phyloP scores from a whole-genome alignment of 371 early-diverging fungal species.

The Mucor velutinosus region DNA sequence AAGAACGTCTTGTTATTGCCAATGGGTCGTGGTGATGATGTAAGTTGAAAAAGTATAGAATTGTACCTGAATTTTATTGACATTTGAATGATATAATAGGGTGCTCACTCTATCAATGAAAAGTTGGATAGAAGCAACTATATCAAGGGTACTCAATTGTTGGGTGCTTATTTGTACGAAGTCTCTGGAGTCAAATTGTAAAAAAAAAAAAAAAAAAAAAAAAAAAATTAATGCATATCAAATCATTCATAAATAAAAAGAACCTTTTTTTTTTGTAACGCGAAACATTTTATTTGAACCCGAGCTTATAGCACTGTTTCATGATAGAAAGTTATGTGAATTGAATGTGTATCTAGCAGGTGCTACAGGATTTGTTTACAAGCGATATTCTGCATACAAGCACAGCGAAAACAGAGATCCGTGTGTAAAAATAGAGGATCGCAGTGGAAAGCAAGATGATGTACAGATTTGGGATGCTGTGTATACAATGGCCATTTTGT shows the following conservation, averaged over 20 bases:
- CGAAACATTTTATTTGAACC: not conserved
- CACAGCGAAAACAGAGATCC: not conserved
- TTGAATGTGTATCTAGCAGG: not conserved
- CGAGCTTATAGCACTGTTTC: not conserved
- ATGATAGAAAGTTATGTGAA: not conserved
- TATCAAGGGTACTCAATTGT: constrained; percentile 91
- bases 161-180: constrained; percentile 90
- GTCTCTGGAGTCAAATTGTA: constrained; percentile 55
- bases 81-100: constrained; percentile 41
- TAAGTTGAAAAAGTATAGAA: constrained; percentile 25
- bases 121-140: constrained; percentile 93
- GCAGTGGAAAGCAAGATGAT: not conserved
- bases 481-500: not conserved
- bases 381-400: not conserved
- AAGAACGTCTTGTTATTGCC: constrained; percentile 91
- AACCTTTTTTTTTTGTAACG: not conserved
- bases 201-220: constrained; percentile 1
- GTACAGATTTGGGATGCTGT: not conserved
- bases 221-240: not conserved
- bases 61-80: constrained; percentile 1
- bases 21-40: constrained; percentile 90
- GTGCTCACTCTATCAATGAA: constrained; percentile 98
- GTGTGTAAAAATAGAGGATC: not conserved
- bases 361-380: not conserved
- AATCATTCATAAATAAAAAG: not conserved